These are phyloP conservation scores for Fistulifera pelliculosa DNA, from an alignment of 108 stramenopile species.

Conservation along the genomic window DNA sequence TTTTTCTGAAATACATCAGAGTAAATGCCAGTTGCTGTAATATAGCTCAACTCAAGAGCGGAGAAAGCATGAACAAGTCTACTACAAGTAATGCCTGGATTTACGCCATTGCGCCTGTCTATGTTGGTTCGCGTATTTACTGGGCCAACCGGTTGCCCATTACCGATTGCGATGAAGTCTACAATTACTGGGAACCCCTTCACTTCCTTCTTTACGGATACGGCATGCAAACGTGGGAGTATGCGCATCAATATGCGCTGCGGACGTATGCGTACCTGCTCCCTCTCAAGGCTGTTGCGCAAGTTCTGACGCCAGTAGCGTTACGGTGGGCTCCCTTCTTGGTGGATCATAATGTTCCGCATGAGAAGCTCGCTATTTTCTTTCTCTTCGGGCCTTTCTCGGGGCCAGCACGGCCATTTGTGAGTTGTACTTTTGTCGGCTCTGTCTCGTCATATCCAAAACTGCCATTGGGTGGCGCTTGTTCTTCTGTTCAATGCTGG, in stretches of 20 bases:
- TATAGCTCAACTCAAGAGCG: no score
- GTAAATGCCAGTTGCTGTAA: no score
- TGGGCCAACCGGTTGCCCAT: slow-evolving; percentile 75
- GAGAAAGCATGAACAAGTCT: no score
- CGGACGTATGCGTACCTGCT: slow-evolving; percentile 90
- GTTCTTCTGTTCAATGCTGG: slow-evolving; percentile 40
- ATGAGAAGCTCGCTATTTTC: slow-evolving; percentile 37
- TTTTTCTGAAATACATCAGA: no score
- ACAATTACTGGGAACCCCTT: slow-evolving; percentile 98
- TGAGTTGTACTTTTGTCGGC: slow-evolving; percentile 28
- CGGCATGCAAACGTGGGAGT: slow-evolving; percentile 91
- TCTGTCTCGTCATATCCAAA: slow-evolving; percentile 33
- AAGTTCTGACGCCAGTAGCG: not conserved
- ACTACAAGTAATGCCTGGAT: no score
- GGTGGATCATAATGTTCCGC: not conserved
- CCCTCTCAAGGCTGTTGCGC: slow-evolving; percentile 9
- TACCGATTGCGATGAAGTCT: slow-evolving; percentile 97
- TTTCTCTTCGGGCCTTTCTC: slow-evolving; percentile 30
- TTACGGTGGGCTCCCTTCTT: not conserved
- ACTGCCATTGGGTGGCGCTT: slow-evolving; percentile 46
- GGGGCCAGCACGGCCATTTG: slow-evolving; percentile 27
- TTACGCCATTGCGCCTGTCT: slow-evolving; percentile 13
- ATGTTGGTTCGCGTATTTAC: slow-evolving; percentile 43
- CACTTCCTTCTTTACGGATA: slow-evolving; percentile 80
- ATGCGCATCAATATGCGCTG: slow-evolving; percentile 84